Percentiles rank a stretch among this genome's conserved stretches.
These are phyloP conservation scores for Barbarea vulgaris DNA, from an alignment of 345 rosid genomes.

Conservation along the genomic window DNA sequence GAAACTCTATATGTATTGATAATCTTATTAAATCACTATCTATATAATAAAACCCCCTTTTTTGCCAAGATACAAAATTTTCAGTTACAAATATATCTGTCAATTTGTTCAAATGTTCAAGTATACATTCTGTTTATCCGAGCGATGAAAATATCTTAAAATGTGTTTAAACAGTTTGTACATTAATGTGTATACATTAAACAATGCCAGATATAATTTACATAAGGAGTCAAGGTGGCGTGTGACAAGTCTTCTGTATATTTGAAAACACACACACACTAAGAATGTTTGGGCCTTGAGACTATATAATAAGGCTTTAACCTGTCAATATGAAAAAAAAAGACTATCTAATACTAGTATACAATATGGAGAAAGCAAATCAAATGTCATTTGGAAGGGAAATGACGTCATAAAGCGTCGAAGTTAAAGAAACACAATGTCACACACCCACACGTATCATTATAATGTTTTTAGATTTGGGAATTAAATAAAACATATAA, in stretches of 20 bases:
- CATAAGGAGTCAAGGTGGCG: too few species aligned
- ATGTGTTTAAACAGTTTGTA: too few species aligned
- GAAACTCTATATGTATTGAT: neutral
- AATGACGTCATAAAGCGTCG: slow-evolving; percentile 3
- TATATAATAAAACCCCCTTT: neutral
- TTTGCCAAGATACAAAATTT: neutral
- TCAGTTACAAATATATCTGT: too few species aligned
- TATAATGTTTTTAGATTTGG: slow-evolving; percentile 16
- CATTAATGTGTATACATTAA: too few species aligned
- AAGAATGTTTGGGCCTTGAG: neutral
- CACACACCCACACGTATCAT: slow-evolving; percentile 17
- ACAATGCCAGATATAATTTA: too few species aligned
- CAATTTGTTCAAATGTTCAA: neutral
- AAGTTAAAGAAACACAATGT: slow-evolving; percentile 14
- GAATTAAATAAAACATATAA: neutral
- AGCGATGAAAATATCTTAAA: too few species aligned
- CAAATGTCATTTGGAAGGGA: slow-evolving; percentile 10
- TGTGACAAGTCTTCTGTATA: too few species aligned
- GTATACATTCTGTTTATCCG: neutral
- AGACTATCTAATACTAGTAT: neutral
- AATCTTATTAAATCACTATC: neutral
- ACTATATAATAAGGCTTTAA: slow-evolving; percentile 2
- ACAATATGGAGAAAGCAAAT: neutral
- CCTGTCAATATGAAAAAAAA: neutral
- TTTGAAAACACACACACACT: neutral